Evolutionary conservation across 768 basidiomycete species (phyloP), one percentile per base, ranked within the genome.

Genomic region (Sporobolomyces pararoseus): DNA sequence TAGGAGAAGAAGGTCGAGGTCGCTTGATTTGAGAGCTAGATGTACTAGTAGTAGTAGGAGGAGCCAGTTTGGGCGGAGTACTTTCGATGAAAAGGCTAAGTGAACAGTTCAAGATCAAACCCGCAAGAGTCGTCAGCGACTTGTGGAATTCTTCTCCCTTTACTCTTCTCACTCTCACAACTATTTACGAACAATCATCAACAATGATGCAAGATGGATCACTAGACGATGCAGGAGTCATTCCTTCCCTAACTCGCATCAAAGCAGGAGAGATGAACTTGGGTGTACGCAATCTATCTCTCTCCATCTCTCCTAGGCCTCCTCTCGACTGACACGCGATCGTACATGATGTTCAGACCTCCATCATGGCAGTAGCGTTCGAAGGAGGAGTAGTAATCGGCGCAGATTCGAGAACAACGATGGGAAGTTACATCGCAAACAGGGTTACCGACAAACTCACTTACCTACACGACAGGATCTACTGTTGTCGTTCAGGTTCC

Each of bases 351-450:
- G 17, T 49, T 6, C 17, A 97, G 91, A 99, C 95, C 65, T 97
- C 95, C 50, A 98, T 99, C 80, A 97, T 97, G 94, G 95, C 96
- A 63, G 94, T 98, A 72, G 91, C 93, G 77, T 99, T 99, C 82
- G 84, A 91, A 39, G 87, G 86, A 35, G 96, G 96, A 46, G 96
- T 99, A 68, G 87, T 99, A 75, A 86, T 98, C 70, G 96, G 96
- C 50, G 96, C 96, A 74, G 96, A 99, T 82, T 90, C 89, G 84
- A 86, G 95, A 68, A 99, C 95, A 69, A 97, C 96, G 0, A 94
- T 91, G 10, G 96, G 95, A 74, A 88, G 87, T 82, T 98, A 96
- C 81, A 95, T 96, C 79, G 95, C 93, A 31, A 98, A 98, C 80
- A 88, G 95, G 80, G 95, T 98, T 25, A 99, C 95, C 50, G 95